Conservation (phyloP, 148 eudicot genomes). For the Rhododendron vialii region DNA sequence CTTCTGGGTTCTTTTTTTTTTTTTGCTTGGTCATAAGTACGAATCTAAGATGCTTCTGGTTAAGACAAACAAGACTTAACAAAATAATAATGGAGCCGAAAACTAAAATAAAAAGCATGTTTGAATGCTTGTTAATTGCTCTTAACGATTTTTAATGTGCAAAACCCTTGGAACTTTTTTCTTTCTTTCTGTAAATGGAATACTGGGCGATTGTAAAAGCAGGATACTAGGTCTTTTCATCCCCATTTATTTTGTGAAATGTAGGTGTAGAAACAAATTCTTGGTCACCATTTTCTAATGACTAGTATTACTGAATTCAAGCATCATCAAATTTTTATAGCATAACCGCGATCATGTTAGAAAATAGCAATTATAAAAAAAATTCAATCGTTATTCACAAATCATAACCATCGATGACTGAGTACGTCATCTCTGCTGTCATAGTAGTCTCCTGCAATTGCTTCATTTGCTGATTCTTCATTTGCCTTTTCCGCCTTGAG, state of each 20-base stretch:
- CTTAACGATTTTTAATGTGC: neutral
- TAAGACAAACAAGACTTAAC: neutral
- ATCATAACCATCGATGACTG: neutral
- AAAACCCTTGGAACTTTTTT: neutral
- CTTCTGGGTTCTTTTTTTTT: neutral
- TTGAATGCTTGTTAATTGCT: neutral
- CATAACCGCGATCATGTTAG: neutral
- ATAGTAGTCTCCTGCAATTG: neutral
- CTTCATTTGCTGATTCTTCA: too few species aligned
- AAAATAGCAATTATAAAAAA: neutral
- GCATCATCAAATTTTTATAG: neutral
- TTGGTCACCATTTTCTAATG: neutral
- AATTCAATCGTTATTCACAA: neutral
- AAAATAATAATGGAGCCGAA: neutral
- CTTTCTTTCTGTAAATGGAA: neutral
- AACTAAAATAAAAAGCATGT: neutral
- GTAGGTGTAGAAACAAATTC: neutral
- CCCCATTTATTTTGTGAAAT: neutral
- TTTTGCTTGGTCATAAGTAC: neutral
- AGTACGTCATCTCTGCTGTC: neutral
- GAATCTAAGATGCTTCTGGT: neutral
- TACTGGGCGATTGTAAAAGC: neutral
- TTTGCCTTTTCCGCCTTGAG: neutral
- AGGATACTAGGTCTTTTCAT: neutral
- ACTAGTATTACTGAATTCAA: neutral